Conservation (phyloP, 1,139 yeast genomes). For the Saccharomycopsis crataegensis region DNA sequence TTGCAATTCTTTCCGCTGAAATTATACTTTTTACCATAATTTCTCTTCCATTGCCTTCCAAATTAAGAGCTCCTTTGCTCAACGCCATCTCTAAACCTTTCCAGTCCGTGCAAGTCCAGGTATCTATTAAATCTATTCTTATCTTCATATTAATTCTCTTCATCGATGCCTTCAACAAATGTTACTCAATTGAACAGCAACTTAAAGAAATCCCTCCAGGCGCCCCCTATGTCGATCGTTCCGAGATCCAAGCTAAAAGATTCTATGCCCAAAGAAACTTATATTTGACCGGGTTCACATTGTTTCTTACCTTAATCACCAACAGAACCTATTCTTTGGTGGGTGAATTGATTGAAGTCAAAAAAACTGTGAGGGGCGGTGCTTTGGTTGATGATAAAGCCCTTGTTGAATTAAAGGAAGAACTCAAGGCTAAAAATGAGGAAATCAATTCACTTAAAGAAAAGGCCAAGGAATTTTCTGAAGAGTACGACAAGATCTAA, state of each 20-base stretch:
- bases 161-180: slow-evolving; percentile 83
- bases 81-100: slow-evolving; percentile 61
- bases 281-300: slow-evolving; percentile 92
- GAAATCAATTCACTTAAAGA: slow-evolving; percentile 53
- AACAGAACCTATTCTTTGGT: slow-evolving; percentile 83
- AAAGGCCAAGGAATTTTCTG: slow-evolving; percentile 52
- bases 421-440: slow-evolving; percentile 47
- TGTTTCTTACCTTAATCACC: slow-evolving; percentile 79
- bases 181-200: slow-evolving; percentile 63
- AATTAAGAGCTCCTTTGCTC: slow-evolving; percentile 61
- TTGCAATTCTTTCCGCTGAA: slow-evolving; percentile 67
- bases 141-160: slow-evolving; percentile 81
- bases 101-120: slow-evolving; percentile 61
- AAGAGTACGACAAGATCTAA: slow-evolving; percentile 43
- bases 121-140: slow-evolving; percentile 73
- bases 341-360: slow-evolving; percentile 64
- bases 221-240: slow-evolving; percentile 39
- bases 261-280: slow-evolving; percentile 96
- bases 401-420: slow-evolving; percentile 39
- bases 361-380: slow-evolving; percentile 34
- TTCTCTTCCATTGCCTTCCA: slow-evolving; percentile 81
- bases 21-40: slow-evolving; percentile 75
- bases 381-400: slow-evolving; percentile 27
- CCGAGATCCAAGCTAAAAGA: slow-evolving; percentile 81
- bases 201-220: slow-evolving; percentile 29